Evolutionary conservation across 345 rosid genomes (phyloP).

Genomic region (Bruguiera parviflora): DNA sequence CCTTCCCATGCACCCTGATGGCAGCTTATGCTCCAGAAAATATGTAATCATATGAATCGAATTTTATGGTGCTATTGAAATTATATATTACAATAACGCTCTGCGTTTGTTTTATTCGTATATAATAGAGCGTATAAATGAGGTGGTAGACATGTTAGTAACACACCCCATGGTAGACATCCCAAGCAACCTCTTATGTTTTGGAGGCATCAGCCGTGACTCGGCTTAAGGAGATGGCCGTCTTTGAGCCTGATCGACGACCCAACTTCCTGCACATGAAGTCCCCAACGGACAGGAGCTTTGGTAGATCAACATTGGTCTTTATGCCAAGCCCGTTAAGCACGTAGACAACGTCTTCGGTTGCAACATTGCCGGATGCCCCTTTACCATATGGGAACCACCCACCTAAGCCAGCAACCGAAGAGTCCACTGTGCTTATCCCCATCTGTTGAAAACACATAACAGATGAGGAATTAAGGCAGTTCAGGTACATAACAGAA

Average conservation of each 20-base stretch:
- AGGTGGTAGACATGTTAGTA: too few species aligned
- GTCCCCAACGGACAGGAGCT: slow-evolving; percentile 56
- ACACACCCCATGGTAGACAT: neutral
- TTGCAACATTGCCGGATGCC: slow-evolving; percentile 67
- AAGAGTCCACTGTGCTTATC: slow-evolving; percentile 39
- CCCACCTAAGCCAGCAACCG: slow-evolving; percentile 64
- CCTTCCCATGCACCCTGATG: too few species aligned
- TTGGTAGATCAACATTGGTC: slow-evolving; percentile 54
- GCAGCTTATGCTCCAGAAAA: too few species aligned
- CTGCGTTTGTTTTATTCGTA: too few species aligned
- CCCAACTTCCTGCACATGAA: slow-evolving; percentile 57
- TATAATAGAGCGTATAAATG: too few species aligned
- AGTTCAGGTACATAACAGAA: too few species aligned
- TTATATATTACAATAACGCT: too few species aligned
- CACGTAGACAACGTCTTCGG: slow-evolving; percentile 75
- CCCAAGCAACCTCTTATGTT: slow-evolving; percentile 33
- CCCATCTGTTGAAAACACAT: too few species aligned
- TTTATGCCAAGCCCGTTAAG: slow-evolving; percentile 61
- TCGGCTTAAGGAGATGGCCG: slow-evolving; percentile 47
- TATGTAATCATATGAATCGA: too few species aligned
- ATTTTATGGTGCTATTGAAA: too few species aligned
- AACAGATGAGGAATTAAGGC: too few species aligned
- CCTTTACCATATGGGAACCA: slow-evolving; percentile 79
- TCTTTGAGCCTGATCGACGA: slow-evolving; percentile 52
- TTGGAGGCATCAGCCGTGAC: slow-evolving; percentile 61